Evolutionary conservation across 257 asterid genomes (phyloP), one percentile per base, ranked within the genome.

Genomic region (Salvia rosmarinus): DNA sequence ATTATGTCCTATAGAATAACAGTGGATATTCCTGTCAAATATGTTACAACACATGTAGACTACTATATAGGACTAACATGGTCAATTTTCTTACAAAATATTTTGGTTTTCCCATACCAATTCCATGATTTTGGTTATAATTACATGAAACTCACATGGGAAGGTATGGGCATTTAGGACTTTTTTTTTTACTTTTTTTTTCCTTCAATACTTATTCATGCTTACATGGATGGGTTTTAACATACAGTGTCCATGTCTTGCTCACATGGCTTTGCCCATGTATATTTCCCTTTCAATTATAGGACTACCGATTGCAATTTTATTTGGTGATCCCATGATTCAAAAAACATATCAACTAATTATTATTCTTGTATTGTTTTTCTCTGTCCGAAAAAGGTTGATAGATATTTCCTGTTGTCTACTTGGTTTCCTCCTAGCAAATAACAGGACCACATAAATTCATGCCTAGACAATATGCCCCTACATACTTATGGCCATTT

Each of bases 201-300:
- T 25, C 10, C 2, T 51, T 51, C 32, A 56, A 63, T 56, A 42
- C 32, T 71, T 21, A 19, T 12, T 25, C 17, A 70, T 42, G 77
- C 35, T 75, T 79, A 64, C 72, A 65, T 80, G 75, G 80, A 58
- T 54, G 23, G 40, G 69, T 25, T 70, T 68, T 51, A 67, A 59
- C 71, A 72, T 58, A 76, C 56, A 52, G 10, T 51, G 76, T 80
- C 80, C 88, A 80, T 79, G 84, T 82, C 75, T 64, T 35, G 59
- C n/a, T 78, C 92, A 86, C 92, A 84, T 82, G 86, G 80, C 60
- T 21, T 13, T 76, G 82, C 79, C 76, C 71, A 68, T 68, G 16
- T 72, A 49, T 59, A 54, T 73, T 50, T 73, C 81, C 44, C 58
- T 77, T 61, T 76, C 82, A 73, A 25, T 47, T 64, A 55, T 64